Evolutionary conservation across 169 alveolate genomes (phyloP).

Genomic region (Nephromyces sp.): DNA sequence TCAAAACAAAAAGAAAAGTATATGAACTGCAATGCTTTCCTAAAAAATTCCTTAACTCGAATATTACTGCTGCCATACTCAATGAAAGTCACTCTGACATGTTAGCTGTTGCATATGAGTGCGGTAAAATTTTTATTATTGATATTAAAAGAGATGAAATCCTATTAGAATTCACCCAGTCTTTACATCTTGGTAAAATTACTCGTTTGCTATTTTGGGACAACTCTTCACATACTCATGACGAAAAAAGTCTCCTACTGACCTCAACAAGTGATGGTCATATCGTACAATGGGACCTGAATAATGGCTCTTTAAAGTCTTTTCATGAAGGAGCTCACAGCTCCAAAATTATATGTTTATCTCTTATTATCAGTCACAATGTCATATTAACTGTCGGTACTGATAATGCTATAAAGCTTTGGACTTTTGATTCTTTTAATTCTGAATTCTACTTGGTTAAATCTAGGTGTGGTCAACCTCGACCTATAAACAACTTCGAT

Average conservation of each 20-base stretch:
- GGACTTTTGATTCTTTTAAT: conserved; percentile 21
- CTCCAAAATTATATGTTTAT: neutral
- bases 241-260: neutral
- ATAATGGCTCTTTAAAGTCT: neutral
- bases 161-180: neutral
- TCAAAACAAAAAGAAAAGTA: conserved; percentile 45
- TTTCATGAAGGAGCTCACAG: neutral
- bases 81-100: neutral
- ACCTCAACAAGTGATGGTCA: neutral
- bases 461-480: conserved; percentile 35
- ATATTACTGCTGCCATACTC: neutral
- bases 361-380: neutral
- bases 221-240: neutral
- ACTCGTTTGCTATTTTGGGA: neutral
- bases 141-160: neutral
- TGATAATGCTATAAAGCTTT: conserved; percentile 30
- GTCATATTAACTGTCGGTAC: neutral
- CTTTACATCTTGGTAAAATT: neutral
- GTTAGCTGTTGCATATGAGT: neutral
- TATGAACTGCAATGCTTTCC: conserved; percentile 30
- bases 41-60: neutral
- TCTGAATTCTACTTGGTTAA: conserved; percentile 24
- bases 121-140: neutral
- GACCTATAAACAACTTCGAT: conserved; percentile 3
- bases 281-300: conserved; percentile 1